Base-by-base conservation (phyloP, 139 green algal genomes). In the Dunaliella sp. region DNA sequence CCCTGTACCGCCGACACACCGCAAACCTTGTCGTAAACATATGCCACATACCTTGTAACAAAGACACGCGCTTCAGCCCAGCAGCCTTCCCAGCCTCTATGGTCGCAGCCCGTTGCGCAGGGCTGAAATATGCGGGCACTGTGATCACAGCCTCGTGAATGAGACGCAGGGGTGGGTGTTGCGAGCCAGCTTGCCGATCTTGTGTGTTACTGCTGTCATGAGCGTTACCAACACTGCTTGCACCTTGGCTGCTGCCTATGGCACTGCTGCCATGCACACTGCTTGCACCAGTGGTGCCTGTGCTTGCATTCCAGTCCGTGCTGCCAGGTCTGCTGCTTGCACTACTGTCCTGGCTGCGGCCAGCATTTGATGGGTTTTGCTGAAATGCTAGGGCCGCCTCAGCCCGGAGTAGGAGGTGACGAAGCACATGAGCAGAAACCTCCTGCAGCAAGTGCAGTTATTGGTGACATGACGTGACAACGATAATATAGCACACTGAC, bases 401-500 rank as follows among this genome's bases (percentile, higher is more conserved):
- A 25, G 92, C 90, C 36, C 83, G 34, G 31, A 21, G 35, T 30
- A 94, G 59, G 34, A 96, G 88, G 86, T 95, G 90, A 1, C 85
- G 74, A 32, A 96, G 77, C 31, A 96, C 38, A 16, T 90, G 93
- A 2, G 96, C 94, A 31, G 92, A 97, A 80, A 99, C 95, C 93
- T 99, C 94, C 87, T 96, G 93, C 24, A n/a, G n/a, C n/a, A n/a
- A n/a, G n/a, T n/a, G n/a, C n/a, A n/a, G n/a, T n/a, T n/a, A n/a
- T n/a, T n/a, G n/a, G n/a, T n/a, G n/a, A n/a, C n/a, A n/a, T n/a
- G n/a, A n/a, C n/a, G n/a, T n/a, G n/a, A n/a, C n/a, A n/a, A n/a
- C n/a, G n/a, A n/a, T n/a, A n/a, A n/a, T n/a, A n/a, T n/a, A n/a
- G n/a, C n/a, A n/a, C n/a, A n/a, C n/a, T n/a, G n/a, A n/a, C n/a